Conservation (phyloP, 768 basidiomycete species). For the Tulasnella sp. region DNA sequence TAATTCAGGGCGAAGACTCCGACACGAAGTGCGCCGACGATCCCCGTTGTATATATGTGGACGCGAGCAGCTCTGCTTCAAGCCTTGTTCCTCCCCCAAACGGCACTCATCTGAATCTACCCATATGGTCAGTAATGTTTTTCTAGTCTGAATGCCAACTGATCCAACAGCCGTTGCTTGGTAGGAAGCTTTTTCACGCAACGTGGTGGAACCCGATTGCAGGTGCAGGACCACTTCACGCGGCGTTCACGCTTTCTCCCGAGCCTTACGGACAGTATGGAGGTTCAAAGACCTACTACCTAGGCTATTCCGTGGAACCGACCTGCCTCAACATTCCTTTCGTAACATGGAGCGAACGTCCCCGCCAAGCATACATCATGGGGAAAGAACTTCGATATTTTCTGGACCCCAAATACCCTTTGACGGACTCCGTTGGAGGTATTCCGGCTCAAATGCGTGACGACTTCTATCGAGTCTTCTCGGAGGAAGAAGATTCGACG, state of each 20-base stretch:
- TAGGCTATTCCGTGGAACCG: conserved; percentile 12
- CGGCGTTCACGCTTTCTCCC: conserved; percentile 8
- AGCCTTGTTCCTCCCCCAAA: background rate
- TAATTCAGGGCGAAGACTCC: background rate
- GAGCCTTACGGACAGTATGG: background rate
- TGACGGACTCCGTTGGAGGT: background rate
- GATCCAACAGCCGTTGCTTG: too few relatives aligned
- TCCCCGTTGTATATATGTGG: background rate
- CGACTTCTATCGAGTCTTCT: background rate
- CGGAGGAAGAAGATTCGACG: background rate
- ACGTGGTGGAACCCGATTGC: conserved; percentile 9
- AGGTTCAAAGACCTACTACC: background rate
- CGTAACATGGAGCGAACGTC: background rate
- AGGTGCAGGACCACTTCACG: background rate
- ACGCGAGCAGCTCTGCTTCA: too few relatives aligned
- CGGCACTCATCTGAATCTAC: background rate
- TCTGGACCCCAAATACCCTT: background rate
- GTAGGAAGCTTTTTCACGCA: conserved; percentile 9
- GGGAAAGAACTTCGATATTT: conserved; percentile 8
- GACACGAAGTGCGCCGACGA: background rate
- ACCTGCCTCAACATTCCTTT: conserved; percentile 6
- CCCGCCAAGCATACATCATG: conserved; percentile 10
- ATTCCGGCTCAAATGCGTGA: background rate
- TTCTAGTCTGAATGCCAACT: background rate
- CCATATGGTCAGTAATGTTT: background rate